Conservation (phyloP, 345 rosid genomes). For the Ceriops tagal region DNA sequence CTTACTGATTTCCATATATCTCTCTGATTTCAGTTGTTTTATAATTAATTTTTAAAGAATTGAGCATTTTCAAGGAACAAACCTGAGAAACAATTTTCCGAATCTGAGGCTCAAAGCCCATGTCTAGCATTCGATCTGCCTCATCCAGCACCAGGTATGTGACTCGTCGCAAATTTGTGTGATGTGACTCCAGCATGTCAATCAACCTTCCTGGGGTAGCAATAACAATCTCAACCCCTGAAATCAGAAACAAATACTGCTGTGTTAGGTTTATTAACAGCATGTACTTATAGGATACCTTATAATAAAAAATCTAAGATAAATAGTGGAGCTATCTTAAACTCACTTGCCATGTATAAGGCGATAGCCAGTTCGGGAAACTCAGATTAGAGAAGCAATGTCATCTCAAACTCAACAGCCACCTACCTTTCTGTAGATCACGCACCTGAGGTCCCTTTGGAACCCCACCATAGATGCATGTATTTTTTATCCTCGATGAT, state of each 20-base stretch:
- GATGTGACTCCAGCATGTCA: conserved; percentile 96
- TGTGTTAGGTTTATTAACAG: conserved; percentile 1
- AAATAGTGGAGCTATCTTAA: conserved; percentile 16
- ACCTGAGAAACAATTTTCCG: conserved; percentile 91
- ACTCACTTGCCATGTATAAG: conserved; percentile 26
- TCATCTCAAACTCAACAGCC: conserved; percentile 34
- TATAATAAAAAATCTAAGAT: conserved; percentile 2
- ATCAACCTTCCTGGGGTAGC: conserved; percentile 99
- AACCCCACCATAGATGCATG: conserved; percentile 98
- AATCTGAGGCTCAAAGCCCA: conserved; percentile 99
- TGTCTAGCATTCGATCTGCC: conserved; percentile 98
- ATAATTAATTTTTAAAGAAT: too few relatives aligned
- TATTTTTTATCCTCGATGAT: conserved; percentile 85
- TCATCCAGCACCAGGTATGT: conserved; percentile 98
- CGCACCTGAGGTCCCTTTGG: conserved; percentile 99
- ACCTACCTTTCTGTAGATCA: conserved; percentile 97
- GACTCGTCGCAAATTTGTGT: conserved; percentile 89
- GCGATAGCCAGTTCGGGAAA: conserved; percentile 35
- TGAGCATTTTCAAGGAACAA: neutral
- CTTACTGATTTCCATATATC: too few relatives aligned
- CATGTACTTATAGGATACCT: conserved; percentile 7
- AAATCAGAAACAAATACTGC: conserved; percentile 7
- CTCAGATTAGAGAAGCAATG: conserved; percentile 33
- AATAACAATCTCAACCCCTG: conserved; percentile 95
- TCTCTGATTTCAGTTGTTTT: too few relatives aligned